Percentiles rank a stretch among this genome's conserved stretches.
These are phyloP conservation scores for Solanum chiquidenum DNA, from an alignment of 257 asterid species.

Conservation along the genomic window DNA sequence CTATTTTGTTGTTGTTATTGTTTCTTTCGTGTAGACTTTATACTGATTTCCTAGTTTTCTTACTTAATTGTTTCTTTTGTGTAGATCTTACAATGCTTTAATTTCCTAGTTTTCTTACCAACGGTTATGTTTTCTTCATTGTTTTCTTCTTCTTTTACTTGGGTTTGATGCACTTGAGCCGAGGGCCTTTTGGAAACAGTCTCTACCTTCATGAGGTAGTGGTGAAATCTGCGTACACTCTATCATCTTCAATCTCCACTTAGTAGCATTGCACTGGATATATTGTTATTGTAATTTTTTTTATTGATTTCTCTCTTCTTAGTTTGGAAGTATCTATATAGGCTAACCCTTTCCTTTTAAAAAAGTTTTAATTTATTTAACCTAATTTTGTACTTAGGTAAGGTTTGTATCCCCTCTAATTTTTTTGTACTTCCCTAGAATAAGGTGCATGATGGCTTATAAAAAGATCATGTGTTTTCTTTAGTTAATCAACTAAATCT, in stretches of 20 bases:
- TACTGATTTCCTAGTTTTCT: too few species aligned
- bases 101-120: too few species aligned
- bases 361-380: not conserved
- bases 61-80: not conserved
- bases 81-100: too few species aligned
- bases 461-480: not conserved
- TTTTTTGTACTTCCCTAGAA: not conserved
- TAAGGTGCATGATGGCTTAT: not conserved
- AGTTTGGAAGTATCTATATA: not conserved
- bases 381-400: not conserved
- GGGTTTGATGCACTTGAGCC: not conserved
- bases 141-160: not conserved
- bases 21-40: not conserved
- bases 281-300: too few species aligned
- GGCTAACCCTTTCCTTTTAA: not conserved
- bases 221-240: accelerated
- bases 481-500: too few species aligned
- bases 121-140: not conserved
- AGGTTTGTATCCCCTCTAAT: not conserved
- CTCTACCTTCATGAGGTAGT: too few species aligned
- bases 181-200: too few species aligned
- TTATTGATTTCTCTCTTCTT: not conserved
- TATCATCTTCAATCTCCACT: accelerated
- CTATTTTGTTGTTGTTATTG: not conserved
- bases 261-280: not conserved